Evolutionary conservation across 441 rosid species (phyloP), one percentile per base, ranked within the genome.

Genomic region (Arabidopsis lyrata): DNA sequence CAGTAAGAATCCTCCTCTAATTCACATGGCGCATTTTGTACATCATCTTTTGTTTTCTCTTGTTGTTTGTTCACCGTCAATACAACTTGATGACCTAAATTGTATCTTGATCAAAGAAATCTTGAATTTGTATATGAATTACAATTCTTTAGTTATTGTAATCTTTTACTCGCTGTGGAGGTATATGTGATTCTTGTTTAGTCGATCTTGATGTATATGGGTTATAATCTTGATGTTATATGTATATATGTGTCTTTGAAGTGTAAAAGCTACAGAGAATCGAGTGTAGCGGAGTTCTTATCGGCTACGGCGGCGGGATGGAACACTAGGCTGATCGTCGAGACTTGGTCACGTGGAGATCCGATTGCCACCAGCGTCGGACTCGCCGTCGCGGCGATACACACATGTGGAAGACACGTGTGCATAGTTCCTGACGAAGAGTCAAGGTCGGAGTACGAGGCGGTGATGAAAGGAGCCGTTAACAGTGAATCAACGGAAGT

Each of bases 231-330:
- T 57, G 66, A 58, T 74, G 29, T 27, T 47, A 7, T 42, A 9
- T 31, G 27, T 13, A 3, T 45, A 42, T 63, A 3, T 63, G 54
- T 57, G 71, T 1, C 34, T 58, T 39, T 66, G 54, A 74, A 74
- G 96, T 78, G 88, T 62, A 50, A 64, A 67, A 74, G 72, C 52
- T 77, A 70, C 59, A 61, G 73, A 55, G 92, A 87, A 42, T 85
- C 91, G 1, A 87, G 88, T 10, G 88, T 83, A 3, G 79, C 98
- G 5, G 97, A 93, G 88, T 81, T 87, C 15, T 83, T 90, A 52
- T 86, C 95, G 0, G 95, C 97, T 42, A 89, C 84, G 84, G 98
- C 97, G 0, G 98, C 97, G 2, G 97, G 97, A 20, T 90, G 97
- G 97, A 86, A 83, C 82, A 72, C 93, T 0, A 86, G 84, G 69